Evolutionary conservation across 140 eudicot species (phyloP), one percentile per base, ranked within the genome.

Genomic region (Senecio squalidus): DNA sequence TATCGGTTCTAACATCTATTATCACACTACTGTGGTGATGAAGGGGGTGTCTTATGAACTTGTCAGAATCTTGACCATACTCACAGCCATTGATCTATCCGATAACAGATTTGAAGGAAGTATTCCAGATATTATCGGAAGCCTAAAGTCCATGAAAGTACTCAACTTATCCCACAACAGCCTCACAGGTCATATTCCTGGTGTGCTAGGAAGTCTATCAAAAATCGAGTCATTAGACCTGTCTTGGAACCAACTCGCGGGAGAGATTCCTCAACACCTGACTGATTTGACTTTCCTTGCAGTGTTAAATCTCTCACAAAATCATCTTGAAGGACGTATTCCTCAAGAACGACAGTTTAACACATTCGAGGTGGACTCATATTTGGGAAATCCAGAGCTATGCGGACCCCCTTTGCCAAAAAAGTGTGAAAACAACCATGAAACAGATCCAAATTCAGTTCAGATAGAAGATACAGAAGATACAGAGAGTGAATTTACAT

Each of bases 401-500:
- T 75, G 80, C 47, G 76, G 80, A 25, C 16, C 62, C 46, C 75
- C 71, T 4, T 22, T 74, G 50, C 47, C 75, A 1, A 67, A 45
- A 14, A 39, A 10, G 5, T 67, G 45, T n/a, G n/a, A n/a, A n/a
- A n/a, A n/a, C n/a, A n/a, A n/a, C n/a, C n/a, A n/a, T n/a, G n/a
- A n/a, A n/a, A n/a, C n/a, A n/a, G n/a, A n/a, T n/a, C n/a, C n/a
- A n/a, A n/a, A n/a, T n/a, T n/a, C n/a, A n/a, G n/a, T n/a, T n/a
- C 39, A 33, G 13, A 6, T 9, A 33, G 39, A 6, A 33, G 7
- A 33, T 3, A 33, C 39, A 8, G 10, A 33, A 33, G 10, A 9
- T 13, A 8, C 39, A 34, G n/a, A 33, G 41, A 31, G 17, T 43
- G 64, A 73, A 20, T 58, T 65, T 43, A 73, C 73, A 9, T 73